Base-by-base conservation (phyloP, 805 yeast species). In the Nakazawaea holstii region DNA sequence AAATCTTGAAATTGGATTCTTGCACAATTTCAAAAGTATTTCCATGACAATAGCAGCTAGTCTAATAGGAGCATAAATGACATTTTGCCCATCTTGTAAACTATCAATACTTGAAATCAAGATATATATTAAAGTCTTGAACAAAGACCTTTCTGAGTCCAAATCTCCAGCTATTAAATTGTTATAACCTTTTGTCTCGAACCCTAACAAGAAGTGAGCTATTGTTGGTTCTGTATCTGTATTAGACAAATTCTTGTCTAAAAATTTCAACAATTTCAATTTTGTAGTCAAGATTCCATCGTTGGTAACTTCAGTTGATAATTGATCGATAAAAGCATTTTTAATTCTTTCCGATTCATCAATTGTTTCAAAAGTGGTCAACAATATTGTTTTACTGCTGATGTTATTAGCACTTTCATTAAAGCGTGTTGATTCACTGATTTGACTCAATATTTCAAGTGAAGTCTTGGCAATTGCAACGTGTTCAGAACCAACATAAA, bases 121-220 rank as follows among this genome's bases (percentile, higher is more conserved):
- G 14, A 82, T 62, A 7, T 59, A 60, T 3, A 87, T 56, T 7
- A 90, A 56, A 0, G 82, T 68, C 29, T 68, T 72, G 39, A 91
- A 70, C 8, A 86, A 61, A 2, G 90, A 82, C 13, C 71, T 68
- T 0, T 65, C 69, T 0, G 87, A 75, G 2, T 64, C 65, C 44
- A 84, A 74, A 24, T 80, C 79, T 0, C 88, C 80, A 4, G 40
- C 24, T 11, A 17, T 30, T 31, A 39, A 43, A 14, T 38, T 28
- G 17, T 24, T 42, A 58, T 66, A 5, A 68, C 76, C 55, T 64
- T 50, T 54, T 65, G 56, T 13, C 37, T 78, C 80, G 61, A 82
- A 89, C 0, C 98, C 98, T 1, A 92, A 70, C 8, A 92, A 61
- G 54, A 84, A 82, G 59, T 90, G 97, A 1, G 92, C 68, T 1